Conservation (phyloP, 495 filamentous ascomycete genomes). For the Tuber microsphaerosporum region DNA sequence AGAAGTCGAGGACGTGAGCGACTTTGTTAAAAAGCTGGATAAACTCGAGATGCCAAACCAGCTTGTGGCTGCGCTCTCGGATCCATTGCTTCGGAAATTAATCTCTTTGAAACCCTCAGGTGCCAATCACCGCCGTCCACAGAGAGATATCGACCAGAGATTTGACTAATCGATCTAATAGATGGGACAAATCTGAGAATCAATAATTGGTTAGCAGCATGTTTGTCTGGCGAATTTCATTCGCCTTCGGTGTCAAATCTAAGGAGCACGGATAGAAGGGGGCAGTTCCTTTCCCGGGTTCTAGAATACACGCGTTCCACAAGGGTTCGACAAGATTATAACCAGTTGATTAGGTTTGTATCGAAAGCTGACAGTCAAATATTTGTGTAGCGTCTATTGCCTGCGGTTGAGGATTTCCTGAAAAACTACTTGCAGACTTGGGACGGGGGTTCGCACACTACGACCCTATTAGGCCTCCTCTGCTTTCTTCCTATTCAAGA, state of each 20-base stretch:
- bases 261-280: constrained; percentile 25
- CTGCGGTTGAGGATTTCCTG: constrained; percentile 58
- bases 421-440: constrained; percentile 56
- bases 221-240: constrained; percentile 25
- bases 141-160: constrained; percentile 7
- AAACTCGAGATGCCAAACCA: constrained; percentile 75
- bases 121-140: constrained; percentile 16
- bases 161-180: constrained; percentile 21
- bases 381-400: constrained; percentile 52
- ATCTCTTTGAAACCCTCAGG: constrained; percentile 58
- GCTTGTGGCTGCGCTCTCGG: constrained; percentile 65
- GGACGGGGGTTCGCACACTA: constrained; percentile 57
- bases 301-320: constrained; percentile 55
- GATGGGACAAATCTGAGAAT: constrained; percentile 46
- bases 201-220: constrained; percentile 56
- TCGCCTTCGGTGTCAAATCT: constrained; percentile 3
- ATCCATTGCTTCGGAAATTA: constrained; percentile 72
- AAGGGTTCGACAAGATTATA: constrained; percentile 50
- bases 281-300: constrained; percentile 50
- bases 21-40: constrained; percentile 69
- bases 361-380: constrained; percentile 22
- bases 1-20: constrained; percentile 64
- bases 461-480: constrained; percentile 60
- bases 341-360: constrained; percentile 15
- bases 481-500: constrained; percentile 55